Base-by-base conservation (phyloP, 1,284 basidiomycete species). In the Ustilago trichophora region DNA sequence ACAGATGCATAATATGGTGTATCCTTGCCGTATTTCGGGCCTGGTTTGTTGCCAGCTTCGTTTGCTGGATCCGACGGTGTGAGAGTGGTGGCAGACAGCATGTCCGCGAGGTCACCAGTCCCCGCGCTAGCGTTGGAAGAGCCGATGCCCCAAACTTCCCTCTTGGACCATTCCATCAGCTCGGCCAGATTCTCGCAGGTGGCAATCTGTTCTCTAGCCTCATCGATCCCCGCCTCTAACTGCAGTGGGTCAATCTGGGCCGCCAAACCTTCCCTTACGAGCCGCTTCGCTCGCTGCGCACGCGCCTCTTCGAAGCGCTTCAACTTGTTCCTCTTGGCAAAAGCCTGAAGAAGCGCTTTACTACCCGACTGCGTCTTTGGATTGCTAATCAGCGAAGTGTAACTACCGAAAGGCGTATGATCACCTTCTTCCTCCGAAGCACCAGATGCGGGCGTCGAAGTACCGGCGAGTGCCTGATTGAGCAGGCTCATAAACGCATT, bases 1-100 rank as follows among this genome's bases (percentile, higher is more conserved):
- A 75, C 77, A 0, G 75, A 68, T 3, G 76, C 53, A 32, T 73
- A 80, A 50, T 63, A 78, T 1, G 76, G 55, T 18, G 77, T 77
- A 5, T 56, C 40, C 16, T 65, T 50, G 13, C 76, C 75, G 45
- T 59, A 76, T 21, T 43, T 55, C 2, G 71, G 55, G n/a, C n/a
- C n/a, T n/a, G n/a, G n/a, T n/a, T n/a, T n/a, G n/a, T n/a, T n/a
- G n/a, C n/a, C n/a, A n/a, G n/a, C n/a, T n/a, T n/a, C n/a, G n/a
- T n/a, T n/a, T n/a, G n/a, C n/a, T n/a, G n/a, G n/a, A n/a, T n/a
- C n/a, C n/a, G n/a, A n/a, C n/a, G n/a, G n/a, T n/a, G n/a, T 15
- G 24, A 24, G 21, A 15, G 29, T 9, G 6, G 24, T 16, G 8
- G 12, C 13, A 12, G 41, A 38, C 12, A 29, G 7, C 22, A 22